phyloP scores from a whole-genome alignment of 1,139 yeast species.

The Pichia sp. region DNA sequence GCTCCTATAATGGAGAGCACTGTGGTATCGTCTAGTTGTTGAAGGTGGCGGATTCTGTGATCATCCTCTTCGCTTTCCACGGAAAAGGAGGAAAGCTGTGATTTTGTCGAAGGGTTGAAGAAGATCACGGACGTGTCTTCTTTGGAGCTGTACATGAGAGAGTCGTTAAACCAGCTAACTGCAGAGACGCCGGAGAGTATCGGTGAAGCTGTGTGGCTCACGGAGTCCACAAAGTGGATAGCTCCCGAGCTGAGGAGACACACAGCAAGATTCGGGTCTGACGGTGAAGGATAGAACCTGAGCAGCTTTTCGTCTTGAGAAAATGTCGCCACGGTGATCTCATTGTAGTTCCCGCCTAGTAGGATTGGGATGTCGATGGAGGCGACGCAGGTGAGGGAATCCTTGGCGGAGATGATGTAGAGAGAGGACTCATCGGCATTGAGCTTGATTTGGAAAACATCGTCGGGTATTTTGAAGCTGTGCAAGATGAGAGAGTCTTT shows the following conservation, averaged over 20 bases:
- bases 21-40: constrained; percentile 9
- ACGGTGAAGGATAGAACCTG: constrained; percentile 14
- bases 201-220: neutral
- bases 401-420: constrained; percentile 9
- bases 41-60: constrained; percentile 10
- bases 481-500: constrained; percentile 5
- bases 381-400: constrained; percentile 4
- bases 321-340: neutral
- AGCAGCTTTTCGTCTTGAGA: constrained; percentile 1
- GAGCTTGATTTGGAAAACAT: constrained; percentile 18
- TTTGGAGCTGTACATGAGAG: neutral
- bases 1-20: constrained; percentile 13
- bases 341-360: constrained; percentile 14
- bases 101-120: neutral
- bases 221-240: constrained; percentile 8
- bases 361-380: constrained; percentile 12
- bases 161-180: constrained; percentile 15
- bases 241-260: constrained; percentile 13
- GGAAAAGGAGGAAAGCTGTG: neutral
- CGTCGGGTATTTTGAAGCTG: constrained; percentile 19
- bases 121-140: constrained; percentile 6
- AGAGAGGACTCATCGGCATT: constrained; percentile 16
- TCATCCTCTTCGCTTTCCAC: neutral
- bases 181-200: constrained; percentile 10
- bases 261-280: neutral